A percentile compares a stretch with the other conserved stretches of the same genome.
Evolutionary conservation across 257 asterid species (phyloP).

Genomic region (Solanum appendiculatum): DNA sequence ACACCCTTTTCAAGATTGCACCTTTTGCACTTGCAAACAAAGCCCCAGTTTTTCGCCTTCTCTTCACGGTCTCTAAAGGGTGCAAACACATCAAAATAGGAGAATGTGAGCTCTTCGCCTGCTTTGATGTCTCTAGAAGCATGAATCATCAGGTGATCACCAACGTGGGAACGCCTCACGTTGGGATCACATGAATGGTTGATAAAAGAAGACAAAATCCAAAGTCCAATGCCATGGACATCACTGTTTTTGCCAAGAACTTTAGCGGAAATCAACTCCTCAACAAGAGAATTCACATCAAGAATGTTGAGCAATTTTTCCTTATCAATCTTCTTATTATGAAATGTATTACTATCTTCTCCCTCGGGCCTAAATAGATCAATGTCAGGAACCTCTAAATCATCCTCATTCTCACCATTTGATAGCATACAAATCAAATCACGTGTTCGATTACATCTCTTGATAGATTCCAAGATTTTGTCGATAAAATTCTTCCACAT

Average conservation of each 20-base stretch:
- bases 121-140: conserved; percentile 66
- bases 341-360: conserved; percentile 3
- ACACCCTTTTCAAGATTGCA: conserved; percentile 42
- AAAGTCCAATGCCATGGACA: conserved; percentile 66
- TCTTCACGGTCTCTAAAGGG: conserved; percentile 33
- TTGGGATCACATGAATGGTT: conserved; percentile 88
- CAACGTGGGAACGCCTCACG: conserved; percentile 68
- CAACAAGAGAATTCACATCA: conserved; percentile 67
- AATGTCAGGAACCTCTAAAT: conserved; percentile 34
- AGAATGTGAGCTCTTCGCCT: conserved; percentile 68
- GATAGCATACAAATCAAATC: conserved; percentile 44
- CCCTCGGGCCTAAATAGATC: conserved; percentile 35
- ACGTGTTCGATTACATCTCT: conserved; percentile 19
- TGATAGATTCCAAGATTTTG: conserved; percentile 31
- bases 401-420: conserved; percentile 39
- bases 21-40: conserved; percentile 55
- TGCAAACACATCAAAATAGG: conserved; percentile 57
- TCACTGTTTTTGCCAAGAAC: conserved; percentile 49
- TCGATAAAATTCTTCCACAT: conserved; percentile 80
- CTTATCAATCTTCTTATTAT: conserved; percentile 26
- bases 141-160: conserved; percentile 59
- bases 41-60: conserved; percentile 62
- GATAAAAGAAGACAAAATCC: conserved; percentile 64
- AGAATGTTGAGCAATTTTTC: conserved; percentile 35
- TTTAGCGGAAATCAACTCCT: conserved; percentile 49